A percentile compares a stretch with the other conserved stretches of the same genome.
Evolutionary conservation across 2,329 filamentous ascomycete genomes (phyloP).

Genomic region (Berkeleyomyces rouxiae): DNA sequence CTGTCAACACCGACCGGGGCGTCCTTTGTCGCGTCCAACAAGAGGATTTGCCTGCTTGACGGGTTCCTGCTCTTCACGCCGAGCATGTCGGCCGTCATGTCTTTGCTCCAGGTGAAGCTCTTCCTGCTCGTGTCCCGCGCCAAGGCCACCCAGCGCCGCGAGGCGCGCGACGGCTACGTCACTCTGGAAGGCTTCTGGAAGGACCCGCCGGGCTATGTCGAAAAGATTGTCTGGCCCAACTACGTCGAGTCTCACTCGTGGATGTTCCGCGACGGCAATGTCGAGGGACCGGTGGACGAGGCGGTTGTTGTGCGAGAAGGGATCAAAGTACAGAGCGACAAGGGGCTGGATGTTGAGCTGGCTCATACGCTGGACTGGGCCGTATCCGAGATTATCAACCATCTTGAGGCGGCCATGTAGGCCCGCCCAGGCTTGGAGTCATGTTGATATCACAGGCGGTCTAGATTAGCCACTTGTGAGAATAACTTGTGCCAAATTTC

Average conservation of each 20-base stretch:
- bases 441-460: background rate
- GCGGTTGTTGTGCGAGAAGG: conserved; percentile 27
- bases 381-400: conserved; percentile 39
- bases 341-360: conserved; percentile 39
- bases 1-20: conserved; percentile 30
- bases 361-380: conserved; percentile 49
- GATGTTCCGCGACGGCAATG: conserved; percentile 56
- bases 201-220: conserved; percentile 87
- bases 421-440: background rate
- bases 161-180: conserved; percentile 58
- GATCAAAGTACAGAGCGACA: conserved; percentile 33
- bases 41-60: conserved; percentile 57
- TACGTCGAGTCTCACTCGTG: conserved; percentile 70
- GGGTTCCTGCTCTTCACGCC: conserved; percentile 71
- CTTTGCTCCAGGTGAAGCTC: conserved; percentile 55
- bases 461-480: too few species aligned
- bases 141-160: conserved; percentile 46
- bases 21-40: conserved; percentile 18
- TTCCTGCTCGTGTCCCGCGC: conserved; percentile 57
- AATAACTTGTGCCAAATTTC: too few species aligned
- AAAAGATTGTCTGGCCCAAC: conserved; percentile 89
- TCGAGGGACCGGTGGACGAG: conserved; percentile 38
- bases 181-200: conserved; percentile 85
- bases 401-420: background rate
- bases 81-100: conserved; percentile 35